These are phyloP conservation scores for Colletotrichum sp. DNA, from an alignment of 2,329 filamentous ascomycete species.

Conservation along the genomic window DNA sequence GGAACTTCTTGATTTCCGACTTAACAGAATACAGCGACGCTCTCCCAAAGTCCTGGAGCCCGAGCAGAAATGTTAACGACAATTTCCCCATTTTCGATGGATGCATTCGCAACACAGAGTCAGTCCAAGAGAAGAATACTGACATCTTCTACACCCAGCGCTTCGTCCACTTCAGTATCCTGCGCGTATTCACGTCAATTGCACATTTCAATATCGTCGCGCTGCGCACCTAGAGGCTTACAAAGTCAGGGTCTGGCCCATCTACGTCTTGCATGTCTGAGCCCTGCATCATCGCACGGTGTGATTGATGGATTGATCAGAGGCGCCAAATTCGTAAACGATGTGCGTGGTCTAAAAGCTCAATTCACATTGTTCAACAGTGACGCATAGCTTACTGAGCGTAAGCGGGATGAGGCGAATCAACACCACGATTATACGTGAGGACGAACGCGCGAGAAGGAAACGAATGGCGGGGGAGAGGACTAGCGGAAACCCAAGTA, in stretches of 20 bases:
- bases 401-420: not conserved
- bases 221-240: not conserved
- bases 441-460: not conserved
- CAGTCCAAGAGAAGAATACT: not conserved
- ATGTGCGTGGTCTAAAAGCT: too few relatives aligned
- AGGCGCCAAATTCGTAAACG: too few relatives aligned
- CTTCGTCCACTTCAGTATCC: not conserved
- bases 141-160: not conserved
- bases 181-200: not conserved
- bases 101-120: not conserved
- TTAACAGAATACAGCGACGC: not conserved
- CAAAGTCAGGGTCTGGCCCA: not conserved
- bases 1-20: not conserved
- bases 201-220: not conserved
- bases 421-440: too few relatives aligned
- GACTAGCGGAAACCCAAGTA: not conserved
- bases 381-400: not conserved
- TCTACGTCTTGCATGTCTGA: not conserved
- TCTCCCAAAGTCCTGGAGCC: not conserved
- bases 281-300: not conserved
- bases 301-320: not conserved
- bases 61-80: rapidly evolving
- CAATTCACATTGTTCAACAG: not conserved
- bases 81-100: not conserved
- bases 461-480: not conserved